phyloP scores from a whole-genome alignment of 805 yeast species.

The Pichia eremophila region DNA sequence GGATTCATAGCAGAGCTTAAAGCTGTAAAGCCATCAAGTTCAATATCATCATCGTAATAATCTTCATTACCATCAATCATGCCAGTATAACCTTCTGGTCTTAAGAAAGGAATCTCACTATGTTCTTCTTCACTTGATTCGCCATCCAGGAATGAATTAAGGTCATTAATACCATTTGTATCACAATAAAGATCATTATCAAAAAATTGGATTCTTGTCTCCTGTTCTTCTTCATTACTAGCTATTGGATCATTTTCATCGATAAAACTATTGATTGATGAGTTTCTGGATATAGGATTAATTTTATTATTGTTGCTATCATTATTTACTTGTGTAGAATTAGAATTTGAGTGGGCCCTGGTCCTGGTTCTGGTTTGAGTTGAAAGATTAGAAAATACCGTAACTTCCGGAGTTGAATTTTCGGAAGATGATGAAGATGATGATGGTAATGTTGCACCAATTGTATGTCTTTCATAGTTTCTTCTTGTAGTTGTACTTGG shows the following conservation, averaged over 20 bases:
- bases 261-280: too few relatives aligned
- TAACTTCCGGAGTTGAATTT: background rate
- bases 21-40: constrained; percentile 1
- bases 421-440: background rate
- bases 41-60: background rate
- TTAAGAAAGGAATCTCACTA: background rate
- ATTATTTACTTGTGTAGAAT: background rate
- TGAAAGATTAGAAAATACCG: too few relatives aligned
- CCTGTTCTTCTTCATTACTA: background rate
- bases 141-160: background rate
- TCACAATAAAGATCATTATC: background rate
- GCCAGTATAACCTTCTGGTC: too few relatives aligned
- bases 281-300: too few relatives aligned
- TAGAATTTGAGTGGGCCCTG: too few relatives aligned
- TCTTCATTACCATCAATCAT: background rate
- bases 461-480: background rate
- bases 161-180: background rate
- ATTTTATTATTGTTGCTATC: background rate
- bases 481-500: background rate
- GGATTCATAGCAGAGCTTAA: too few relatives aligned
- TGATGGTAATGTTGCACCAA: background rate
- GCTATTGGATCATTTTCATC: background rate
- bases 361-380: too few relatives aligned
- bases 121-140: background rate
- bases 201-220: background rate